These are phyloP conservation scores for Talaromyces sp. DNA, from an alignment of 2,329 filamentous ascomycete genomes.

Conservation along the genomic window DNA sequence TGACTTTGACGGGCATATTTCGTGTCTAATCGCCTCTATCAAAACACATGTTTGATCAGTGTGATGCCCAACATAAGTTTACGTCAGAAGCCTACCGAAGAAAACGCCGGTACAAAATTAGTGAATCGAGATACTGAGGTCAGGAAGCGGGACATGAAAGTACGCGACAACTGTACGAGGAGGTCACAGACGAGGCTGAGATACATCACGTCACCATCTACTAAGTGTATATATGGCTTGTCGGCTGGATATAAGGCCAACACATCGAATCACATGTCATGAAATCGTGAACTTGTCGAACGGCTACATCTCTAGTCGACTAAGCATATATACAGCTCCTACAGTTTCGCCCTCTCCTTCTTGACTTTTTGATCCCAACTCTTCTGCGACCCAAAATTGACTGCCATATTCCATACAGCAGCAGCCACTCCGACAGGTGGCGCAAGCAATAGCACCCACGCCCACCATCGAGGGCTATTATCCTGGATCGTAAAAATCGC, in stretches of 20 bases:
- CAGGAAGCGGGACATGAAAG: background rate
- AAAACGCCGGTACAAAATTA: background rate
- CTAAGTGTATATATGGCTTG: background rate
- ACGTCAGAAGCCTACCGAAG: background rate
- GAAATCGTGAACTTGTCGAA: background rate
- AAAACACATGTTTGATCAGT: background rate
- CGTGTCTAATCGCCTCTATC: background rate
- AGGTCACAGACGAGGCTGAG: background rate
- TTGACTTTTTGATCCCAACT: slow-evolving; percentile 63
- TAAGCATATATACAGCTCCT: background rate
- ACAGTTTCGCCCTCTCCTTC: slow-evolving; percentile 46
- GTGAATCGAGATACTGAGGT: background rate
- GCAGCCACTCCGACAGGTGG: slow-evolving; percentile 70
- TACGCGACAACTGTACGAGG: background rate
- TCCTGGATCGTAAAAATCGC: slow-evolving; percentile 62
- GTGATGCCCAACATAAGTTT: background rate
- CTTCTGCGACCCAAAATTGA: slow-evolving; percentile 66
- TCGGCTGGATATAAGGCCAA: too few species aligned
- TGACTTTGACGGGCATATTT: background rate
- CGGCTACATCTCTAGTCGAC: background rate
- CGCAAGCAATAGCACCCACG: slow-evolving; percentile 62
- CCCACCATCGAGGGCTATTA: slow-evolving; percentile 77
- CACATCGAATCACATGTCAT: background rate
- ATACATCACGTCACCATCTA: background rate
- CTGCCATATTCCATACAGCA: slow-evolving; percentile 67